Evolutionary conservation across 1,284 basidiomycete genomes (phyloP).

Genomic region (Kalmanozyma brasiliensis): DNA sequence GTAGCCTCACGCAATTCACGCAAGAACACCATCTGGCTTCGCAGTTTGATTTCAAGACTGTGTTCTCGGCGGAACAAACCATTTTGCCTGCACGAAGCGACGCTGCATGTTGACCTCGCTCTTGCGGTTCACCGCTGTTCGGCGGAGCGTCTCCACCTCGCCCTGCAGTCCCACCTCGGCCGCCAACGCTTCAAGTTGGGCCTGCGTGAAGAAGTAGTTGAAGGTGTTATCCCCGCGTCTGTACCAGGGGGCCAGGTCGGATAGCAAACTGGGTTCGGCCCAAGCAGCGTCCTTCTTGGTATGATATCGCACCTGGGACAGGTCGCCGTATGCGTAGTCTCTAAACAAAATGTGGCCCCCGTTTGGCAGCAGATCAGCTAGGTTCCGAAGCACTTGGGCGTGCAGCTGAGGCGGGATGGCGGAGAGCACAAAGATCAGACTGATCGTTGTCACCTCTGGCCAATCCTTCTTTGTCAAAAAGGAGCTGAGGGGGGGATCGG

Average conservation of each 20-base stretch:
- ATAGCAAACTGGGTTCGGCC: slow-evolving; percentile 66
- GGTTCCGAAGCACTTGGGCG: slow-evolving; percentile 11
- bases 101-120: slow-evolving; percentile 47
- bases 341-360: slow-evolving; percentile 62
- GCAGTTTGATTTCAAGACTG: background rate
- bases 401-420: slow-evolving; percentile 67
- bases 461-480: slow-evolving; percentile 12
- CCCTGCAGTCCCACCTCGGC: slow-evolving; percentile 48
- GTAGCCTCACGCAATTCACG: background rate
- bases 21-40: background rate
- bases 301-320: slow-evolving; percentile 68
- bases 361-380: slow-evolving; percentile 4
- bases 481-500: slow-evolving; percentile 8
- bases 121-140: slow-evolving; percentile 33
- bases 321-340: slow-evolving; percentile 68
- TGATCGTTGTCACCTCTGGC: slow-evolving; percentile 54
- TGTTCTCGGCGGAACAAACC: slow-evolving; percentile 26
- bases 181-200: slow-evolving; percentile 53
- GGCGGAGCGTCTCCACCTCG: slow-evolving; percentile 25
- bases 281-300: slow-evolving; percentile 59
- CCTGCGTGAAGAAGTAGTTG: slow-evolving; percentile 67
- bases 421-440: slow-evolving; percentile 67
- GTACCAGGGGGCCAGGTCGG: slow-evolving; percentile 55
- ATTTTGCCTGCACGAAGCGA: slow-evolving; percentile 61
- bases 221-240: slow-evolving; percentile 68